phyloP scores from a whole-genome alignment of 768 basidiomycete genomes.

The Pholiota conissans region DNA sequence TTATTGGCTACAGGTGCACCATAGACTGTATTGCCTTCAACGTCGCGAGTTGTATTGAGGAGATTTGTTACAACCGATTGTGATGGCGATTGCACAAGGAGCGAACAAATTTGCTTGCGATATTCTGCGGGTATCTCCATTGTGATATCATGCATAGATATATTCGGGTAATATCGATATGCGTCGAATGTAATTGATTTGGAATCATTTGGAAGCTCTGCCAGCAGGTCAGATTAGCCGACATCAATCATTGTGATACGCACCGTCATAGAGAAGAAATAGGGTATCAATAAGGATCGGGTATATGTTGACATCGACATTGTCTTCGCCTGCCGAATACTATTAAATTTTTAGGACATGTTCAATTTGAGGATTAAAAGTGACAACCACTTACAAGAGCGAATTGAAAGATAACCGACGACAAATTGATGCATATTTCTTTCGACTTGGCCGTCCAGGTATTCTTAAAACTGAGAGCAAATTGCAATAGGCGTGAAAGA shows the following conservation, averaged over 20 bases:
- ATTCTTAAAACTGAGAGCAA: conserved; percentile 64
- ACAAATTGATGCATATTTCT: conserved; percentile 43
- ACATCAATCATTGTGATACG: conserved; percentile 16
- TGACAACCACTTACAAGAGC: conserved; percentile 44
- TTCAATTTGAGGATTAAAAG: conserved; percentile 1
- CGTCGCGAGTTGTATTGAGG: conserved; percentile 56
- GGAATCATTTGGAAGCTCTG: conserved; percentile 63
- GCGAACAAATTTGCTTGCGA: conserved; percentile 52
- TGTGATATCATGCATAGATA: conserved; percentile 51
- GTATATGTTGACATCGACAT: conserved; percentile 57
- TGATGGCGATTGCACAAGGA: conserved; percentile 58
- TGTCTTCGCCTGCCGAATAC: conserved; percentile 55
- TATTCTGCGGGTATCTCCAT: conserved; percentile 56
- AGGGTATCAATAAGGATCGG: conserved; percentile 73
- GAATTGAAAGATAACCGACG: conserved; percentile 45
- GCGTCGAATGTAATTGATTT: conserved; percentile 59
- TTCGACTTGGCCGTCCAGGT: conserved; percentile 55
- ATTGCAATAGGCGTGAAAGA: conserved; percentile 69
- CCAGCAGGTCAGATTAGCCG: neutral
- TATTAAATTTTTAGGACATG: conserved; percentile 24
- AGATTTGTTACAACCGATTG: conserved; percentile 56
- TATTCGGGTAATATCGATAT: conserved; percentile 62
- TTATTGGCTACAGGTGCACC: conserved; percentile 63
- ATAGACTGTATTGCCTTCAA: conserved; percentile 47
- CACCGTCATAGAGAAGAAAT: conserved; percentile 74